These are phyloP conservation scores for Diphasiastrum complanatum DNA, from an alignment of 83 land plant genomes.

Conservation along the genomic window DNA sequence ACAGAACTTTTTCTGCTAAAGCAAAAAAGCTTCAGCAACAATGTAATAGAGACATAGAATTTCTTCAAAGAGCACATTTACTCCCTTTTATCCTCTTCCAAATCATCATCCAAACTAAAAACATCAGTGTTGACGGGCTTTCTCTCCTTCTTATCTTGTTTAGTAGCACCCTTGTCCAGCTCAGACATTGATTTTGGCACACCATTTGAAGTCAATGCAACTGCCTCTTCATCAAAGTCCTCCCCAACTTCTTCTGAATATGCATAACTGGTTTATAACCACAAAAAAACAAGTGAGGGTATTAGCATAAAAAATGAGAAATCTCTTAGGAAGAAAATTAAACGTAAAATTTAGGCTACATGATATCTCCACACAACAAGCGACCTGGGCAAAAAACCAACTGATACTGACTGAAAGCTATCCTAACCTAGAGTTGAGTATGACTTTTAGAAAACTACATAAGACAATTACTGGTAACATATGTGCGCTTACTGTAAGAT, in stretches of 20 bases:
- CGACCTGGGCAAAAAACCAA: neutral
- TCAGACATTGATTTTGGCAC: neutral
- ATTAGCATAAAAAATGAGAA: neutral
- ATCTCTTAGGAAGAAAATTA: neutral
- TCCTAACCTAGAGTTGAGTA: no score
- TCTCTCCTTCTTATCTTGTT: constrained; percentile 36
- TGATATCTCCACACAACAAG: neutral
- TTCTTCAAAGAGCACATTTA: no score
- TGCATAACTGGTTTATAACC: constrained; percentile 47
- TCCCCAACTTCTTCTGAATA: constrained; percentile 59
- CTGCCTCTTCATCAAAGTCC: constrained; percentile 61
- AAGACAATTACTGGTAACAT: no score
- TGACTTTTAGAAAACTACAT: no score
- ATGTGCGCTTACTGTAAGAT: no score
- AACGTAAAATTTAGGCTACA: neutral
- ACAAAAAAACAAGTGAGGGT: neutral
- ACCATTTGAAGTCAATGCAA: constrained; percentile 28
- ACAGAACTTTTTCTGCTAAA: no score
- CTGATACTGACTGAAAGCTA: no score
- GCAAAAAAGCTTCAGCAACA: no score
- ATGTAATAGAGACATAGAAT: no score
- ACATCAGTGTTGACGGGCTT: constrained; percentile 18
- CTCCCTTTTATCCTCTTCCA: constrained; percentile 59
- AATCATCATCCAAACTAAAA: constrained; percentile 34
- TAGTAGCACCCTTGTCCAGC: constrained; percentile 6